Evolutionary conservation across 2,329 filamentous ascomycete genomes (phyloP).

Genomic region (Podosphaera leucotricha): DNA sequence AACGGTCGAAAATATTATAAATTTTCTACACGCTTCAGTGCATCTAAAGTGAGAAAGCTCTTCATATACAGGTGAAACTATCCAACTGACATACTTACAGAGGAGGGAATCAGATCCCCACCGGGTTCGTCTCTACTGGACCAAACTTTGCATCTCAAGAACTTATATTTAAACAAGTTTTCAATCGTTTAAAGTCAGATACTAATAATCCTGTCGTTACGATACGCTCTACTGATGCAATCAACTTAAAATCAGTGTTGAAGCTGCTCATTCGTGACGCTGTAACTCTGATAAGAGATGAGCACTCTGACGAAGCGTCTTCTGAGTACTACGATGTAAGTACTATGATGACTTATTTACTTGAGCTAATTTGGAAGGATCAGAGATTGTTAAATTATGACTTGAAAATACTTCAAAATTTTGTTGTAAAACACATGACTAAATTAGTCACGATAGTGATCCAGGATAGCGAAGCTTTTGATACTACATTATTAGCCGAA

Average conservation of each 20-base stretch:
- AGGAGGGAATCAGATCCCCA: conserved; percentile 21
- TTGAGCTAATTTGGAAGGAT: conserved; percentile 20
- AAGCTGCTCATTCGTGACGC: conserved; percentile 51
- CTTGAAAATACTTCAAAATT: conserved; percentile 42
- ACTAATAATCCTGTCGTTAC: conserved; percentile 34
- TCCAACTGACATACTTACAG: conserved; percentile 3
- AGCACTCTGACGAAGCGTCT: conserved; percentile 29
- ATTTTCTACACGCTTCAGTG: conserved; percentile 25
- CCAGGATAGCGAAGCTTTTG: conserved; percentile 66
- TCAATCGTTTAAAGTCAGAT: conserved; percentile 26
- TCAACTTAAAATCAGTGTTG: conserved; percentile 47
- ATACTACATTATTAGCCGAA: conserved; percentile 46
- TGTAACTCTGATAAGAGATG: conserved; percentile 22
- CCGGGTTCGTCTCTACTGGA: conserved; percentile 52
- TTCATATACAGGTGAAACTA: neutral
- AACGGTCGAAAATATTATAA: conserved; percentile 32
- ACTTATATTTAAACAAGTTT: conserved; percentile 48
- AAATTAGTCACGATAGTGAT: conserved; percentile 47
- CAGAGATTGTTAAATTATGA: conserved; percentile 56
- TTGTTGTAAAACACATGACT: conserved; percentile 27
- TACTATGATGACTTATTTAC: conserved; percentile 2
- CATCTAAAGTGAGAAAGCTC: conserved; percentile 9
- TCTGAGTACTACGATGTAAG: conserved; percentile 25
- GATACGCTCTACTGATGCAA: conserved; percentile 45
- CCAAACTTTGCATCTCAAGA: conserved; percentile 57